phyloP scores from a whole-genome alignment of 2,329 filamentous ascomycete genomes.

The Fusarium sp. region DNA sequence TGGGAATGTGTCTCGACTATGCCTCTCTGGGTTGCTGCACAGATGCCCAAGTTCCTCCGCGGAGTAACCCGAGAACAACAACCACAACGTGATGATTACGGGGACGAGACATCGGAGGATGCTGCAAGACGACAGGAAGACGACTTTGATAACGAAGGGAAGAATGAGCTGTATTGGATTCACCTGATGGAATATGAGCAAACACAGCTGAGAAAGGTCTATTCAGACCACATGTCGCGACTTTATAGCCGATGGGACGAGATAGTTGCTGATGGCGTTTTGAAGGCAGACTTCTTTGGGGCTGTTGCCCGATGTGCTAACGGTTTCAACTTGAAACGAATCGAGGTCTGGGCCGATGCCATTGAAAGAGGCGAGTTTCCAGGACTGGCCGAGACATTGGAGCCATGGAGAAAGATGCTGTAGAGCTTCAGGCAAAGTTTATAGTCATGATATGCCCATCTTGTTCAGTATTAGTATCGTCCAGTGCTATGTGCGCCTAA shows the following conservation, averaged over 20 bases:
- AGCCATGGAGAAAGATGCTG: not conserved
- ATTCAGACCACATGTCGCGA: conserved; percentile 44
- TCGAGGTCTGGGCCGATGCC: conserved; percentile 5
- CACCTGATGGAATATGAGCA: conserved; percentile 55
- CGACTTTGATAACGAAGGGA: conserved; percentile 49
- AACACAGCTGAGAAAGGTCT: conserved; percentile 52
- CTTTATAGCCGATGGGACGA: conserved; percentile 49
- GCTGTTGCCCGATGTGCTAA: conserved; percentile 3
- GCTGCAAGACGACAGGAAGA: not conserved
- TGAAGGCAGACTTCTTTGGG: conserved; percentile 49
- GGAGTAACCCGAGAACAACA: conserved; percentile 45
- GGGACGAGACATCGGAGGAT: conserved; percentile 41
- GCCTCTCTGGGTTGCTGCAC: conserved; percentile 53
- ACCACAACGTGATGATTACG: conserved; percentile 48
- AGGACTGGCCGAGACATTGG: not conserved
- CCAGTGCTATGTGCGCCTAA: too few species aligned
- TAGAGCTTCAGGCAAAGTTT: not conserved
- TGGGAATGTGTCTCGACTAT: conserved; percentile 57
- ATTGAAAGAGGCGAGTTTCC: conserved; percentile 8
- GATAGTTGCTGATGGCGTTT: conserved; percentile 28
- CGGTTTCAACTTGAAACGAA: not conserved
- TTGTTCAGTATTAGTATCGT: too few species aligned
- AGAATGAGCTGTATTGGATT: conserved; percentile 54
- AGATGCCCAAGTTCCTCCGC: conserved; percentile 51
- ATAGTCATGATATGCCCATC: too few species aligned